Evolutionary conservation across 148 eudicot genomes (phyloP).

Genomic region (Linanthus parryae): DNA sequence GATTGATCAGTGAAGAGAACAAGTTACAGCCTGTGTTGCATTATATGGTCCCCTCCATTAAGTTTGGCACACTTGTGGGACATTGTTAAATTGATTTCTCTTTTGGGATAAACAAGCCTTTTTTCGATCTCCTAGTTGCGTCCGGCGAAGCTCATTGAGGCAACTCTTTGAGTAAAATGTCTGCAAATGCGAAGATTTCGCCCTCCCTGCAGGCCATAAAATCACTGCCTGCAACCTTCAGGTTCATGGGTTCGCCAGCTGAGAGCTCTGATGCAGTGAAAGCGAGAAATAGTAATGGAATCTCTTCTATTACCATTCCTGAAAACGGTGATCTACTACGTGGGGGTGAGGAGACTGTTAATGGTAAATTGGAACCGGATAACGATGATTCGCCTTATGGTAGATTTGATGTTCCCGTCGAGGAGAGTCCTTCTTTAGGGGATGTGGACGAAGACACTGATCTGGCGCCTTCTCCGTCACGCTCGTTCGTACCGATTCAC

Average conservation of each 20-base stretch:
- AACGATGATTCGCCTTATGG: conserved; percentile 62
- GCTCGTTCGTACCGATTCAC: conserved; percentile 28
- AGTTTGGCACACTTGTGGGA: conserved; percentile 31
- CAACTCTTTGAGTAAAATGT: conserved; percentile 26
- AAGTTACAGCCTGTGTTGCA: conserved; percentile 9
- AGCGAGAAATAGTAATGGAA: background rate
- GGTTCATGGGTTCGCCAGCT: conserved; percentile 33
- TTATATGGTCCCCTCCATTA: conserved; percentile 40
- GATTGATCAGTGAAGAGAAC: conserved; percentile 16
- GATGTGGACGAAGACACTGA: conserved; percentile 36
- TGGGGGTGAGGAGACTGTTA: conserved; percentile 13
- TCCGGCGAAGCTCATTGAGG: conserved; percentile 32
- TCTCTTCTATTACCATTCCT: conserved; percentile 11
- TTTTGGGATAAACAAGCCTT: conserved; percentile 49
- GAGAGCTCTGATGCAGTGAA: conserved; percentile 17
- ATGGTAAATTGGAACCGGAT: conserved; percentile 25
- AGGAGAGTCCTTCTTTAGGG: conserved; percentile 13
- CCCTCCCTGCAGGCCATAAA: conserved; percentile 57
- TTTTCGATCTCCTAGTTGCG: conserved; percentile 16
- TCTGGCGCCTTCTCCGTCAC: conserved; percentile 34
- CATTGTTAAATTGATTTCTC: conserved; percentile 29
- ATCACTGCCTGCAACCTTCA: conserved; percentile 66
- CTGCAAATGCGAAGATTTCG: conserved; percentile 23
- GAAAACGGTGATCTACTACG: conserved; percentile 21
- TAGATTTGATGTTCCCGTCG: conserved; percentile 17